phyloP scores from a whole-genome alignment of 768 basidiomycete genomes.

The Trametes punicea region DNA sequence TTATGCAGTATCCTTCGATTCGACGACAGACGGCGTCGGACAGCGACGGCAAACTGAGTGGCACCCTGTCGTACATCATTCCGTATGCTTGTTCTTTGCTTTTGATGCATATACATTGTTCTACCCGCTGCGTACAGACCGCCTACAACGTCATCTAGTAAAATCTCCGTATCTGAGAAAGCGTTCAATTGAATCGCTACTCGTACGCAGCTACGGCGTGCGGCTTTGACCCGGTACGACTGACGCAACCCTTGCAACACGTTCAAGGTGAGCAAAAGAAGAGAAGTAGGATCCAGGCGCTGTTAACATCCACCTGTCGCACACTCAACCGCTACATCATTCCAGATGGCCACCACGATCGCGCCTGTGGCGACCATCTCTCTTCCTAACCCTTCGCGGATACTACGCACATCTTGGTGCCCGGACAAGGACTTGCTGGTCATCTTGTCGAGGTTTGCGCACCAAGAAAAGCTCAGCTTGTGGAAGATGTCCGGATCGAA shows the following conservation, averaged over 20 bases:
- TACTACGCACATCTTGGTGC: slow-evolving; percentile 68
- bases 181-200: too few species aligned
- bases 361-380: slow-evolving; percentile 53
- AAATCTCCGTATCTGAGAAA: too few species aligned
- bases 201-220: too few species aligned
- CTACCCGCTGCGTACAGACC: background rate
- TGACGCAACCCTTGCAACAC: too few species aligned
- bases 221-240: too few species aligned
- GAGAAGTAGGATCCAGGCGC: too few species aligned
- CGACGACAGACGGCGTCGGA: too few species aligned
- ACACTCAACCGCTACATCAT: background rate
- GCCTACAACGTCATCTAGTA: background rate
- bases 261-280: too few species aligned
- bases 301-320: too few species aligned
- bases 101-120: slow-evolving; percentile 1
- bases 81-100: slow-evolving; percentile 7
- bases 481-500: slow-evolving; percentile 81
- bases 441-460: slow-evolving; percentile 62
- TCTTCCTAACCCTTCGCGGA: slow-evolving; percentile 53
- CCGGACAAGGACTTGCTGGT: slow-evolving; percentile 82
- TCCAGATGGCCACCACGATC: slow-evolving; percentile 36
- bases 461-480: slow-evolving; percentile 65
- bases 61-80: background rate
- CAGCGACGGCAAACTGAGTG: background rate
- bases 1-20: too few species aligned